Conservation (phyloP, 352 stramenopile genomes). For the Pythium monospermum region DNA sequence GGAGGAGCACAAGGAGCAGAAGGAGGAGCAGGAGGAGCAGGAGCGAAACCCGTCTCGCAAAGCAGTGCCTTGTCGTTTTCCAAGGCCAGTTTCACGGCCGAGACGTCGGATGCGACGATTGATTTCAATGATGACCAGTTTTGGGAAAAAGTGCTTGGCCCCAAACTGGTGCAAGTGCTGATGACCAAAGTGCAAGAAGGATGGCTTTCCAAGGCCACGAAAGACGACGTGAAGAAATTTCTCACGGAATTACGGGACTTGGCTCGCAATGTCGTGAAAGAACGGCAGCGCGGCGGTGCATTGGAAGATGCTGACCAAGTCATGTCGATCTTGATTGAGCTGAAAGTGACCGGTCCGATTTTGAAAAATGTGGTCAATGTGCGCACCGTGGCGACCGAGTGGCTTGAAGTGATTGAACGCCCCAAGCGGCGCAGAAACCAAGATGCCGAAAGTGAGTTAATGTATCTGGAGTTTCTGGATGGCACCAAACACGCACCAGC, state of each 20-base stretch:
- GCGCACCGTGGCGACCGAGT: conserved; percentile 65
- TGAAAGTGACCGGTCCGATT: conserved; percentile 81
- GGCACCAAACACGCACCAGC: conserved; percentile 41
- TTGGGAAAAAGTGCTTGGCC: conserved; percentile 87
- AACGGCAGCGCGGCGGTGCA: conserved; percentile 79
- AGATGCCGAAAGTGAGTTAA: conserved; percentile 75
- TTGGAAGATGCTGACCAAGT: conserved; percentile 82
- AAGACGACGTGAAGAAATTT: conserved; percentile 80
- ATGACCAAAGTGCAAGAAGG: conserved; percentile 88
- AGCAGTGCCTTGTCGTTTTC: conserved; percentile 80
- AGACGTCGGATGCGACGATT: conserved; percentile 83
- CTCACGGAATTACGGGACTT: conserved; percentile 73
- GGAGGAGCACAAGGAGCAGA: conserved; percentile 38
- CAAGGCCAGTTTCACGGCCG: conserved; percentile 84
- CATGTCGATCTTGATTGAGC: conserved; percentile 82
- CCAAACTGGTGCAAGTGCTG: conserved; percentile 80
- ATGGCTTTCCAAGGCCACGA: conserved; percentile 58
- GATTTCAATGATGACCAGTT: conserved; percentile 91
- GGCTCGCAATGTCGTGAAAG: conserved; percentile 73
- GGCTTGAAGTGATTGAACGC: conserved; percentile 85
- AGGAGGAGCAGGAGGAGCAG: conserved; percentile 32
- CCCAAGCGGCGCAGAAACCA: conserved; percentile 82
- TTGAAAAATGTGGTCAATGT: conserved; percentile 74
- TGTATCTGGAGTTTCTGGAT: conserved; percentile 85
- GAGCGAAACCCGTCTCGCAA: conserved; percentile 37